phyloP scores from a whole-genome alignment of 441 rosid genomes.

The Adansonia grandidieri region DNA sequence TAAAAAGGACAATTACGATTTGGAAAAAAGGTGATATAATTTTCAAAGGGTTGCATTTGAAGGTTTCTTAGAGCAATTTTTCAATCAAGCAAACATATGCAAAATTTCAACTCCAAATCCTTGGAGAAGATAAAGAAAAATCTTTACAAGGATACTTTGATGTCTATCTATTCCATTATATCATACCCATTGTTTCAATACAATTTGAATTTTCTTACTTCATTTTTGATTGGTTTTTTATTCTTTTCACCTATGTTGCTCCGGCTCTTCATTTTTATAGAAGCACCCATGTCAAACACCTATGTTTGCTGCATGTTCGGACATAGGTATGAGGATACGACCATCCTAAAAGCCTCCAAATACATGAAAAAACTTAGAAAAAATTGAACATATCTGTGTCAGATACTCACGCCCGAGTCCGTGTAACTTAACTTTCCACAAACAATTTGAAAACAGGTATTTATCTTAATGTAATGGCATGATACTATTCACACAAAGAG shows the following conservation, averaged over 20 bases:
- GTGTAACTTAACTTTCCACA: background rate
- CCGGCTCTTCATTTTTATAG: too few species aligned
- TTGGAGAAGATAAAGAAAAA: background rate
- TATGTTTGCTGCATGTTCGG: too few species aligned
- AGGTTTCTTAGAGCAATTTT: conserved; percentile 14
- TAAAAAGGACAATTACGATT: conserved; percentile 12
- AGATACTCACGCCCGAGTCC: too few species aligned
- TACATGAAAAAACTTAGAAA: too few species aligned
- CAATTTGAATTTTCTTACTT: background rate
- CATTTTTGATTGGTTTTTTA: background rate
- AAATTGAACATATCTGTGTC: too few species aligned
- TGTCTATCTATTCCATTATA: background rate
- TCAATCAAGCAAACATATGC: conserved; percentile 1
- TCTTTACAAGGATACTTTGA: background rate
- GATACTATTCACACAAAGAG: background rate
- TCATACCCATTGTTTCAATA: background rate
- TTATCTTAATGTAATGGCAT: background rate
- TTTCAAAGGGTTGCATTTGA: conserved; percentile 6
- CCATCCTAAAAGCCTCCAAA: too few species aligned
- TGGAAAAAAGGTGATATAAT: conserved; percentile 18
- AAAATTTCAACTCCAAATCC: background rate
- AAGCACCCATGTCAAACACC: too few species aligned
- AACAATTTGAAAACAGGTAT: background rate
- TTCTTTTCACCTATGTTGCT: background rate
- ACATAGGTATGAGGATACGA: too few species aligned